These are phyloP conservation scores for Lolium perenne DNA, from an alignment of 176 grass and related monocot genomes.

Conservation along the genomic window DNA sequence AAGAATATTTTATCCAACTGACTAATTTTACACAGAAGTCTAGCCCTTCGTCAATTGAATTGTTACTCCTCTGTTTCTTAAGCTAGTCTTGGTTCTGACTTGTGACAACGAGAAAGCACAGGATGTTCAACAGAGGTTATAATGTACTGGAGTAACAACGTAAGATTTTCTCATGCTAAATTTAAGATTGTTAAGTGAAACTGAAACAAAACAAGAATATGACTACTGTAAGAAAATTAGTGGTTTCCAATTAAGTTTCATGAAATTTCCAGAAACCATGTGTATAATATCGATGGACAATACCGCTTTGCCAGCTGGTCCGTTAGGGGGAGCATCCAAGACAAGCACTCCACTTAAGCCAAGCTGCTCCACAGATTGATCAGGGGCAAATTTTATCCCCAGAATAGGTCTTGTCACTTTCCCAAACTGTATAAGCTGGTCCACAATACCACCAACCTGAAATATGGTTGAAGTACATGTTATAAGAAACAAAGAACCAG, in stretches of 20 bases:
- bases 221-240: neutral
- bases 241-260: neutral
- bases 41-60: neutral
- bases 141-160: neutral
- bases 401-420: conserved; percentile 98
- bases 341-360: conserved; percentile 96
- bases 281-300: conserved; percentile 1
- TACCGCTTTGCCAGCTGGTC: conserved; percentile 99
- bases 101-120: neutral
- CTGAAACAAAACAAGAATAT: conserved; percentile 7
- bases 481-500: conserved; percentile 22
- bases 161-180: conserved; percentile 20
- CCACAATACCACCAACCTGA: conserved; percentile 94
- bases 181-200: neutral
- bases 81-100: neutral
- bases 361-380: conserved; percentile 99
- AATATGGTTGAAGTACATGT: conserved; percentile 10
- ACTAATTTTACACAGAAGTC: neutral
- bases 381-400: conserved; percentile 99
- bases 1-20: neutral
- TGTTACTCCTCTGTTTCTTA: neutral
- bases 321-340: conserved; percentile 90
- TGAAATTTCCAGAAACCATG: neutral
- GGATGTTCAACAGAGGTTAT: neutral
- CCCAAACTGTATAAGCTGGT: conserved; percentile 93